A percentile compares a stretch with the other conserved stretches of the same genome.
Evolutionary conservation across 176 grass and related monocot species (phyloP).

Genomic region (Thinopyrum elongatum): DNA sequence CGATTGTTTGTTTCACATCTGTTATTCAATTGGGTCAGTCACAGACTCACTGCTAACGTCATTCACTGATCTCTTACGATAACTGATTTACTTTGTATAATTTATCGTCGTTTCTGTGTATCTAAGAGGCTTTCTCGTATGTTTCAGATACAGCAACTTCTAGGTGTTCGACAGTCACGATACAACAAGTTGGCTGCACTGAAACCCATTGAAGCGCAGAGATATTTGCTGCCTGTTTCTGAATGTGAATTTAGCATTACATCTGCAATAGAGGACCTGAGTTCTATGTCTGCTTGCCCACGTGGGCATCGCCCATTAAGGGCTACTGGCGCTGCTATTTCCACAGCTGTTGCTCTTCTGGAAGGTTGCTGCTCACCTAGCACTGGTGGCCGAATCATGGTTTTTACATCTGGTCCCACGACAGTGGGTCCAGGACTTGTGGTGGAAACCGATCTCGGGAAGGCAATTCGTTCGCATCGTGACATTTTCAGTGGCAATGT

Average conservation of each 20-base stretch:
- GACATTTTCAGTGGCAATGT: conserved; percentile 78
- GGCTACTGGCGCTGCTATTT: conserved; percentile 77
- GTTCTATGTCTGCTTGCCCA: conserved; percentile 45
- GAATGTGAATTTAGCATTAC: conserved; percentile 98
- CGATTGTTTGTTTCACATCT: background rate
- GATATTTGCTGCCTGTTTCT: conserved; percentile 79
- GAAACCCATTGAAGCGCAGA: conserved; percentile 42
- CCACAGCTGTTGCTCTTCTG: conserved; percentile 82
- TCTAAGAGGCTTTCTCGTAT: conserved; percentile 25
- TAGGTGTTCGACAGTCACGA: conserved; percentile 49
- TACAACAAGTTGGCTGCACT: conserved; percentile 55
- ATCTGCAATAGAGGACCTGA: conserved; percentile 72
- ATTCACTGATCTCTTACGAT: background rate
- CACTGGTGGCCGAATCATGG: conserved; percentile 72
- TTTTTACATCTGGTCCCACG: conserved; percentile 87
- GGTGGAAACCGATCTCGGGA: conserved; percentile 70
- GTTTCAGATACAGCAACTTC: conserved; percentile 81
- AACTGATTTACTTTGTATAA: background rate
- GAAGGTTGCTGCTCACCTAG: conserved; percentile 70
- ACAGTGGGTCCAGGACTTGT: conserved; percentile 88
- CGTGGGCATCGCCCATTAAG: conserved; percentile 60
- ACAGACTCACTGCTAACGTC: background rate
- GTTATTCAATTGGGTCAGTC: background rate
- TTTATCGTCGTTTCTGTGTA: background rate
- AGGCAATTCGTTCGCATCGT: conserved; percentile 79